A percentile compares a stretch with the other conserved stretches of the same genome.
phyloP scores from a whole-genome alignment of 108 stramenopile species.

The Bacterosira constricta region DNA sequence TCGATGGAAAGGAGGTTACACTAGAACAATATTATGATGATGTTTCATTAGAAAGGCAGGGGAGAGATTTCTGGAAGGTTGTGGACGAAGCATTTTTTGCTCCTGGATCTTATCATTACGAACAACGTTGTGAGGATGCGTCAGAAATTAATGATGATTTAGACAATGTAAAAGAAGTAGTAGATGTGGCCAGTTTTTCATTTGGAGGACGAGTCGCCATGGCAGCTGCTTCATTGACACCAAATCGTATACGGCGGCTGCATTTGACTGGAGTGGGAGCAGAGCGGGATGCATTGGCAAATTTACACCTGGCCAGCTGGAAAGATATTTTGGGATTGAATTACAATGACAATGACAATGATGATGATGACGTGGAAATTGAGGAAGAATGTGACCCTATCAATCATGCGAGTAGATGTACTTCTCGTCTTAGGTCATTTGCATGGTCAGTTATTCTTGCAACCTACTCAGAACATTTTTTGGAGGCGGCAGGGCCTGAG shows the following conservation, averaged over 20 bases:
- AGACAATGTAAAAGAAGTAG: background rate
- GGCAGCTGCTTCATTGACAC: slow-evolving; percentile 51
- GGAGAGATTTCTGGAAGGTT: slow-evolving; percentile 33
- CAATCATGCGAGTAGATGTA: slow-evolving; percentile 18
- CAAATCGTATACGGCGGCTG: slow-evolving; percentile 45
- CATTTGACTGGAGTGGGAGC: slow-evolving; percentile 68
- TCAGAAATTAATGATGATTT: too few relatives aligned
- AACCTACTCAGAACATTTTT: slow-evolving; percentile 61
- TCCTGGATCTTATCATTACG: slow-evolving; percentile 24
- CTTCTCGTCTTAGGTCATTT: slow-evolving; percentile 51
- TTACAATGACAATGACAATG: background rate
- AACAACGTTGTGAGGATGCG: too few relatives aligned
- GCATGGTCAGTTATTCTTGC: slow-evolving; percentile 64
- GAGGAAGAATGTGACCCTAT: slow-evolving; percentile 27
- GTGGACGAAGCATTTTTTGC: slow-evolving; percentile 38
- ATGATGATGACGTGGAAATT: background rate
- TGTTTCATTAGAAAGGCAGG: slow-evolving; percentile 55
- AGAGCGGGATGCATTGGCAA: slow-evolving; percentile 51
- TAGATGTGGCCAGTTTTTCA: slow-evolving; percentile 68
- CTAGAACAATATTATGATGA: slow-evolving; percentile 36
- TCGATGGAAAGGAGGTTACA: slow-evolving; percentile 7
- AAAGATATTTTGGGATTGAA: slow-evolving; percentile 46
- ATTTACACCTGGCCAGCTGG: slow-evolving; percentile 51
- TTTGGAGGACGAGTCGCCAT: slow-evolving; percentile 69
- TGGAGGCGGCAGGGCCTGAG: slow-evolving; percentile 26